Base-by-base conservation (phyloP, 129 eudicot genomes). In the Lactuca saligna region DNA sequence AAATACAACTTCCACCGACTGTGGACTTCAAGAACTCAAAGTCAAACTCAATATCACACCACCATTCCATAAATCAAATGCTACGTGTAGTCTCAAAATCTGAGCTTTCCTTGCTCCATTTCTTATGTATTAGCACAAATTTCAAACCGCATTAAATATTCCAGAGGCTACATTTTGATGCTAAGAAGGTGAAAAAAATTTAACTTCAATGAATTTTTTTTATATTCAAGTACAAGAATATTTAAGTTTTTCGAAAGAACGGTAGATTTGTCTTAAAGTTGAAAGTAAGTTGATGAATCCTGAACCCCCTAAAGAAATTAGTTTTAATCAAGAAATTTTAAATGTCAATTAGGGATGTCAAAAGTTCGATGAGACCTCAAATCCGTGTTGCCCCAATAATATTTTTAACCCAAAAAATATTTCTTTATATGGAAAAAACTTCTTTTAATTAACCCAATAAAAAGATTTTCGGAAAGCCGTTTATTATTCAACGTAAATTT, bases 1-100 rank as follows among this genome's bases (percentile, higher is more conserved):
- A 75, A 75, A 68, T 25, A 38, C 54, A 66, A 66, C 25, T 72
- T 67, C 69, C 80, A 75, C 80, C 75, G 80, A 68, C 80, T 60
- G 74, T 75, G 69, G 57, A 75, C 80, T 60, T 68, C 80, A 75
- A 75, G 75, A 75, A 75, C 80, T 75, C 56, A 68, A 75, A 75
- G 80, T 75, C 80, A 75, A 75, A 75, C 75, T 68, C 62, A 57
- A 66, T 46, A 46, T 46, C 51, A n/a, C 51, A 46, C 51, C 63
- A 68, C 54, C n/a, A 11, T 48, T 14, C 31, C 58, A 75, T 37
- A 58, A 35, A 17, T 59, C 68, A 59, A 68, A 67, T 68, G 69
- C 31, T 68, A 75, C 80, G 80, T 75, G 80, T 68, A 59, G 17
- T 75, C 74, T 75, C 68, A 68, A 68, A 75, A 50, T 32, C 37